Conservation (phyloP, 1,284 basidiomycete species). For the Cystobasidiaceae sp. region DNA sequence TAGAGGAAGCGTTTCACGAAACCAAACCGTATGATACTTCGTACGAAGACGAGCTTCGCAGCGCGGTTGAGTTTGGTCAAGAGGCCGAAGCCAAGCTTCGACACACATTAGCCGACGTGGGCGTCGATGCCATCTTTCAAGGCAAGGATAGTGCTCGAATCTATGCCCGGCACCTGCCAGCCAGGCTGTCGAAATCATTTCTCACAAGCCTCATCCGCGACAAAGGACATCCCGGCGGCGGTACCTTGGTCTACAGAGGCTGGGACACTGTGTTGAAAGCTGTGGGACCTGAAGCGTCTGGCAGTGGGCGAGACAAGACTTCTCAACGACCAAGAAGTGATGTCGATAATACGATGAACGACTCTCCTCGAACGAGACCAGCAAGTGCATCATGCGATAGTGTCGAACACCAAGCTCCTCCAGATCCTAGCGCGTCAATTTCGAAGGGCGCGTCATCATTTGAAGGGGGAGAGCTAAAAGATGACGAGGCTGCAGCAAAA, state of each 20-base stretch:
- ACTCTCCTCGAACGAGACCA: too few species aligned
- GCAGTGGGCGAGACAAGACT: background rate
- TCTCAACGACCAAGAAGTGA: too few species aligned
- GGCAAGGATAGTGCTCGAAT: slow-evolving; percentile 36
- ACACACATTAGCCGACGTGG: slow-evolving; percentile 42
- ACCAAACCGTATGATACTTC: slow-evolving; percentile 45
- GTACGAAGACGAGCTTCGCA: slow-evolving; percentile 38
- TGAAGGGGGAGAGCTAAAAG: too few species aligned
- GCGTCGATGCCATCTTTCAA: slow-evolving; percentile 46
- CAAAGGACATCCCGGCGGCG: slow-evolving; percentile 29
- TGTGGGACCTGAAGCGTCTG: background rate
- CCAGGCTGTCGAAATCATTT: slow-evolving; percentile 28
- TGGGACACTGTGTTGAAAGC: slow-evolving; percentile 37
- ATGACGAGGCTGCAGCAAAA: too few species aligned
- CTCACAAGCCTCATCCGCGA: slow-evolving; percentile 31
- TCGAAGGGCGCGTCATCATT: too few species aligned
- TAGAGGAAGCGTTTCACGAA: slow-evolving; percentile 45
- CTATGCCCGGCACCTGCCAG: slow-evolving; percentile 34
- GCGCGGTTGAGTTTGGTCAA: slow-evolving; percentile 34
- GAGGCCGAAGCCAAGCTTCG: slow-evolving; percentile 42
- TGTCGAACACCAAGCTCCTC: too few species aligned
- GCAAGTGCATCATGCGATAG: too few species aligned
- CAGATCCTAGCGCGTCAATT: too few species aligned
- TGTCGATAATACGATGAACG: too few species aligned
- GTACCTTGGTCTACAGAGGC: slow-evolving; percentile 32